Conservation (phyloP, 1,139 yeast genomes). For the Sugiyamaella japonica region DNA sequence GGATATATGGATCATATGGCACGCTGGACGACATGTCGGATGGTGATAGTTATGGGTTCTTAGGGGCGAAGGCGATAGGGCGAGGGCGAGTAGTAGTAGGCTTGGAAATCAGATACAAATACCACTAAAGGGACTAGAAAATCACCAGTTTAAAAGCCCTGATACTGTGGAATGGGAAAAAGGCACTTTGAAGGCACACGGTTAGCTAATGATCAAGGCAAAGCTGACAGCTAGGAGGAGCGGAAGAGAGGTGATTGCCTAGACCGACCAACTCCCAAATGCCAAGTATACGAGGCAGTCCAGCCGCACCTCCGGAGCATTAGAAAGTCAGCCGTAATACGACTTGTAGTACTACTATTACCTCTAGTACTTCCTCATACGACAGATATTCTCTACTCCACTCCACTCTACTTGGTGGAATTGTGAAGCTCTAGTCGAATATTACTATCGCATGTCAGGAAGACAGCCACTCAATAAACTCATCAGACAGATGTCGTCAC, state of each 20-base stretch:
- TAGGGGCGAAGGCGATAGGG: background rate
- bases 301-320: background rate
- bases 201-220: background rate
- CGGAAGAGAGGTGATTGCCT: background rate
- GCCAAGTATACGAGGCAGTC: slow-evolving; percentile 1
- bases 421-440: background rate
- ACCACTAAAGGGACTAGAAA: background rate
- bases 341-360: background rate
- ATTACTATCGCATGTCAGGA: background rate
- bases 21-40: slow-evolving; percentile 66
- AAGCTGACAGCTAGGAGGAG: background rate
- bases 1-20: slow-evolving; percentile 89
- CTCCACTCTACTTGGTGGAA: background rate
- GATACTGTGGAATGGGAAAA: background rate
- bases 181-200: slow-evolving; percentile 9
- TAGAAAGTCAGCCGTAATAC: background rate
- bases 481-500: slow-evolving; percentile 12
- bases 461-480: background rate
- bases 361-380: background rate
- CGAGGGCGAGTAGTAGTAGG: too few relatives aligned
- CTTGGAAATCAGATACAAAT: background rate
- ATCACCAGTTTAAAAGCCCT: background rate
- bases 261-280: slow-evolving; percentile 12
- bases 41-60: background rate
- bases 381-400: background rate